Evolutionary conservation across 805 yeast genomes (phyloP).

Genomic region (Kluyveromyces lactis): DNA sequence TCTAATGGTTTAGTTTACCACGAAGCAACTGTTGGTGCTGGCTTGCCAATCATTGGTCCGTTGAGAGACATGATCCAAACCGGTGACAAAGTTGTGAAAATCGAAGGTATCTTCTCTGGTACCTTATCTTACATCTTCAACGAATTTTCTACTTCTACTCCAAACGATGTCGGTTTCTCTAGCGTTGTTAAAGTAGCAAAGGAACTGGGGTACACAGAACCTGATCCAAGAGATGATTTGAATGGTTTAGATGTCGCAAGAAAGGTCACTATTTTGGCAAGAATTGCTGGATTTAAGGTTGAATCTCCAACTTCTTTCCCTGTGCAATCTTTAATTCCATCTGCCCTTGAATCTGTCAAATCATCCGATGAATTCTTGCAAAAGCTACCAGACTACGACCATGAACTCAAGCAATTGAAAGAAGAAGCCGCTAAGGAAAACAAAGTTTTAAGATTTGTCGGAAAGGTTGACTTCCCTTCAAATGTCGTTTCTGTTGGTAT

Average conservation of each 20-base stretch:
- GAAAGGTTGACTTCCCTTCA: constrained; percentile 71
- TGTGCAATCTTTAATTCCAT: constrained; percentile 88
- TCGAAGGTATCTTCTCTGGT: constrained; percentile 96
- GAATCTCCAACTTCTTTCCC: constrained; percentile 89
- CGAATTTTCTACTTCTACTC: constrained; percentile 68
- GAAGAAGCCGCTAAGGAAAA: constrained; percentile 72
- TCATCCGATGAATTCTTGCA: constrained; percentile 73
- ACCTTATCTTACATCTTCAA: constrained; percentile 92
- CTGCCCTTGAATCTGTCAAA: constrained; percentile 63
- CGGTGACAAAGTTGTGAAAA: constrained; percentile 84
- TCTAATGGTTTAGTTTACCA: constrained; percentile 75
- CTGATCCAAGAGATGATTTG: constrained; percentile 98
- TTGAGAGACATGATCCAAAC: constrained; percentile 82
- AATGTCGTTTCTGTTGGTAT: constrained; percentile 77
- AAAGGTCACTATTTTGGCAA: constrained; percentile 91
- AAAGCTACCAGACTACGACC: constrained; percentile 76
- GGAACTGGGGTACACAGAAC: constrained; percentile 91
- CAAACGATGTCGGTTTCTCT: constrained; percentile 66
- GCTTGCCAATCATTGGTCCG: constrained; percentile 86
- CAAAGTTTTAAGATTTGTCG: constrained; percentile 90
- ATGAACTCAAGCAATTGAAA: constrained; percentile 67
- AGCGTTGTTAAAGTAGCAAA: constrained; percentile 87
- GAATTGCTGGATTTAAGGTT: constrained; percentile 80
- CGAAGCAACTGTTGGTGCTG: constrained; percentile 99
- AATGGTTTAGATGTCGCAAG: constrained; percentile 98